phyloP scores from a whole-genome alignment of 148 eudicot genomes.

The Vaccinium corymbosum region DNA sequence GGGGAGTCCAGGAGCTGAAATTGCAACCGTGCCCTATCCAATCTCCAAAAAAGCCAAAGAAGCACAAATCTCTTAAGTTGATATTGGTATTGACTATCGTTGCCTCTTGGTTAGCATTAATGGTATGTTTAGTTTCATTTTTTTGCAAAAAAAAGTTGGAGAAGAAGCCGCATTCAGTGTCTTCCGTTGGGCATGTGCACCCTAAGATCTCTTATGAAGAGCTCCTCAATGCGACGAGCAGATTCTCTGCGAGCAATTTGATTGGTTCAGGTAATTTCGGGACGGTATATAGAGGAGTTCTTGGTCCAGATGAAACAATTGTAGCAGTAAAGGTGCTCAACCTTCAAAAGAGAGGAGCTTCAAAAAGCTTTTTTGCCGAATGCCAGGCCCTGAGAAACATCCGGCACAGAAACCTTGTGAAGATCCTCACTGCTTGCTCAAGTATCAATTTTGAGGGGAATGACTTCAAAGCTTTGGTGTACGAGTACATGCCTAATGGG shows the following conservation, averaged over 20 bases:
- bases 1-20: no score
- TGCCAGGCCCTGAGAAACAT: conserved; percentile 35
- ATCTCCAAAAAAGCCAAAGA: no score
- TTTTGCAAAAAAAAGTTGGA: conserved; percentile 6
- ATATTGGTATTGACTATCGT: no score
- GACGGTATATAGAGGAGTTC: conserved; percentile 35
- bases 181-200: conserved; percentile 17
- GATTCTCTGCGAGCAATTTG: conserved; percentile 31
- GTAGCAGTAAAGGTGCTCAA: conserved; percentile 37
- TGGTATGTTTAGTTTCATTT: not conserved
- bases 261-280: conserved; percentile 39
- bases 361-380: conserved; percentile 34
- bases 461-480: not conserved
- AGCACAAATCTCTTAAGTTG: no score
- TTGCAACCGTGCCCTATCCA: no score
- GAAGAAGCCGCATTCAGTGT: conserved; percentile 1
- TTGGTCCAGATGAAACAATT: conserved; percentile 13
- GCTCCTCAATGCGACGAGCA: conserved; percentile 26
- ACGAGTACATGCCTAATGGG: not conserved
- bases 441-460: not conserved
- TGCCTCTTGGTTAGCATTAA: no score
- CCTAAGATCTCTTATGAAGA: conserved; percentile 30
- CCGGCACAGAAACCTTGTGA: conserved; percentile 36
- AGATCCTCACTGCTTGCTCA: not conserved
- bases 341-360: conserved; percentile 28